Evolutionary conservation across 1,284 basidiomycete species (phyloP).

Genomic region (Ceratobasidium sp.): DNA sequence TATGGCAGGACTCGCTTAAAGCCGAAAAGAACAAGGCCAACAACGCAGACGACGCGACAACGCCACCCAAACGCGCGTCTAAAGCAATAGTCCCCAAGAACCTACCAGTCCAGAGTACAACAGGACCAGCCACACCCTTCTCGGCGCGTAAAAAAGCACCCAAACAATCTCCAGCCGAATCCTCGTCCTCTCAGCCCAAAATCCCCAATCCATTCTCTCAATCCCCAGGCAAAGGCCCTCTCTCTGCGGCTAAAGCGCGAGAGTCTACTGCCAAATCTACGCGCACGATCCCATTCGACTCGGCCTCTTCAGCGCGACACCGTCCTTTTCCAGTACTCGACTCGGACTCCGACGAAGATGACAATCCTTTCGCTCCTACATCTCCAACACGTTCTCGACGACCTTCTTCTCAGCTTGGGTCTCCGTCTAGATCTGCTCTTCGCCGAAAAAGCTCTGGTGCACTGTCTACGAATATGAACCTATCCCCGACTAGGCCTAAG

Average conservation of each 20-base stretch:
- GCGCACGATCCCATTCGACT: conserved; percentile 29
- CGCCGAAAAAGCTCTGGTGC: not conserved
- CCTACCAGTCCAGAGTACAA: conserved; percentile 3
- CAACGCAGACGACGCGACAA: not conserved
- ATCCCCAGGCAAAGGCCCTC: conserved; percentile 14
- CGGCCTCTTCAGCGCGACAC: not conserved
- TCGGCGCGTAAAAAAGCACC: conserved; percentile 23
- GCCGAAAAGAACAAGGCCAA: conserved; percentile 8
- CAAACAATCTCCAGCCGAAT: not conserved
- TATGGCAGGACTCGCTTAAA: conserved; percentile 43
- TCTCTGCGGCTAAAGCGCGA: conserved; percentile 1
- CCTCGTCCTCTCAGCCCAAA: conserved; percentile 28
- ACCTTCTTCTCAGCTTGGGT: conserved; percentile 4
- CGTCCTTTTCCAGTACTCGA: not conserved
- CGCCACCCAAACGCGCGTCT: conserved; percentile 15
- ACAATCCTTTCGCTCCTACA: conserved; percentile 15
- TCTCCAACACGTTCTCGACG: conserved; percentile 24
- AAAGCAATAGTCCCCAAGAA: conserved; percentile 4
- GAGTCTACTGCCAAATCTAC: conserved; percentile 25
- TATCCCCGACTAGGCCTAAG: conserved; percentile 16
- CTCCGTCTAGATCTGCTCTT: conserved; percentile 10
- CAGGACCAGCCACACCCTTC: conserved; percentile 13
- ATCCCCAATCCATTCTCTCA: conserved; percentile 28
- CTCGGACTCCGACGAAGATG: conserved; percentile 21
- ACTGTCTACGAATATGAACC: not conserved